phyloP scores from a whole-genome alignment of 202 grass and related monocot genomes.

The Eragrostis tef region DNA sequence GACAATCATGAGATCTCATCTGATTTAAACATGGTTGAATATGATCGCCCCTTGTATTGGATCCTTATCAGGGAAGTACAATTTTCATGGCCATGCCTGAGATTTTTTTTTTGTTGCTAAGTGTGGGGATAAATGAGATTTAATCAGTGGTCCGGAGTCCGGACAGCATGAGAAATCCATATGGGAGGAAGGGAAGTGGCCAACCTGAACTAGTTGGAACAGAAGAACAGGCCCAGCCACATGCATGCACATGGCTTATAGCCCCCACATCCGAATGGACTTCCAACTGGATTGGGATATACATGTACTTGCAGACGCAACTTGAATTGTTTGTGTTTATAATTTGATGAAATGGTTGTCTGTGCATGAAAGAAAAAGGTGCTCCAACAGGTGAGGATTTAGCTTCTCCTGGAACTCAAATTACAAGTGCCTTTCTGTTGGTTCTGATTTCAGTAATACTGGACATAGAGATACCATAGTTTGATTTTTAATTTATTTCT shows the following conservation, averaged over 20 bases:
- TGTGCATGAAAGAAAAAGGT: conserved; percentile 20
- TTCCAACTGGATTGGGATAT: conserved; percentile 43
- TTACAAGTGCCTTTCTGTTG: not conserved
- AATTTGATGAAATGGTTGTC: conserved; percentile 6
- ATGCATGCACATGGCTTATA: conserved; percentile 58
- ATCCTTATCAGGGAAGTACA: conserved; percentile 52
- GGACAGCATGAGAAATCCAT: conserved; percentile 36
- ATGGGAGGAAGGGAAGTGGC: conserved; percentile 33
- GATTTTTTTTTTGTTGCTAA: conserved; percentile 48
- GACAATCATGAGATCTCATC: conserved; percentile 54
- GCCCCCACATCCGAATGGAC: conserved; percentile 33
- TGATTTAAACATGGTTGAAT: conserved; percentile 44
- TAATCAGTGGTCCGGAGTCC: conserved; percentile 40
- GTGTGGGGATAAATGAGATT: conserved; percentile 32
- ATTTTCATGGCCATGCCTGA: conserved; percentile 35
- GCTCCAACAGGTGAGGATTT: not conserved
- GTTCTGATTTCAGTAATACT: conserved; percentile 2
- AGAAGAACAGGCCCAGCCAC: conserved; percentile 50
- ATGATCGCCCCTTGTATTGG: conserved; percentile 38
- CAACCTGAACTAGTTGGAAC: conserved; percentile 52
- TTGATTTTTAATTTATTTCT: not conserved
- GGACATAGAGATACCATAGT: not conserved
- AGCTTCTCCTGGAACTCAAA: not conserved
- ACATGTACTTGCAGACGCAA: conserved; percentile 31
- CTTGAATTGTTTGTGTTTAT: conserved; percentile 16